Percentiles rank a stretch among this genome's conserved stretches.
phyloP scores from a whole-genome alignment of 495 filamentous ascomycete genomes.

The Xylaria grammica region DNA sequence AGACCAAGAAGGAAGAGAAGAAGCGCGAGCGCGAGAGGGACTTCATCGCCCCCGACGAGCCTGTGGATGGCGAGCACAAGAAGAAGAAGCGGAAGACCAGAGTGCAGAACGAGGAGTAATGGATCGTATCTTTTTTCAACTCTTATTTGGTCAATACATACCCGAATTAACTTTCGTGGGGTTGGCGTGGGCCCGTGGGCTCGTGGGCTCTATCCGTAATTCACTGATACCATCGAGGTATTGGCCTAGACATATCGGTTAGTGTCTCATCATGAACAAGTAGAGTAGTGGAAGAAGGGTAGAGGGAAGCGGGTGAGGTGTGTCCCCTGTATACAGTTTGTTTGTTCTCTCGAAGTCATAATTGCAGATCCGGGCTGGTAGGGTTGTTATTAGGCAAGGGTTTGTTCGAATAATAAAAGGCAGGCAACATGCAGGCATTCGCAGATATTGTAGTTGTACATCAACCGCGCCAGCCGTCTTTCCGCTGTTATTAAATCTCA shows the following conservation, averaged over 20 bases:
- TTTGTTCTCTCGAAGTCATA: neutral
- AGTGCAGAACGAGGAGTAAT: constrained; percentile 47
- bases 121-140: constrained; percentile 16
- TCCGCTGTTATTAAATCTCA: neutral
- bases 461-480: neutral
- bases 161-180: neutral
- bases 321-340: neutral
- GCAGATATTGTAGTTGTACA: neutral
- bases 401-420: neutral
- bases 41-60: constrained; percentile 83
- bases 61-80: constrained; percentile 57
- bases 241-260: neutral
- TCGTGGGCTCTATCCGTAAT: neutral
- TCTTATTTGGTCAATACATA: neutral
- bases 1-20: constrained; percentile 86
- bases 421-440: neutral
- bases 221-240: neutral
- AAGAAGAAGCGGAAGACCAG: constrained; percentile 62
- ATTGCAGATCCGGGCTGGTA: neutral
- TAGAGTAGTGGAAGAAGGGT: neutral
- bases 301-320: neutral
- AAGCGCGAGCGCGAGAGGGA: constrained; percentile 82
- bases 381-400: neutral
- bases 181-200: neutral
- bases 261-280: neutral